Base-by-base conservation (phyloP, 768 basidiomycete species). In the Termitomyces bulborhizus region DNA sequence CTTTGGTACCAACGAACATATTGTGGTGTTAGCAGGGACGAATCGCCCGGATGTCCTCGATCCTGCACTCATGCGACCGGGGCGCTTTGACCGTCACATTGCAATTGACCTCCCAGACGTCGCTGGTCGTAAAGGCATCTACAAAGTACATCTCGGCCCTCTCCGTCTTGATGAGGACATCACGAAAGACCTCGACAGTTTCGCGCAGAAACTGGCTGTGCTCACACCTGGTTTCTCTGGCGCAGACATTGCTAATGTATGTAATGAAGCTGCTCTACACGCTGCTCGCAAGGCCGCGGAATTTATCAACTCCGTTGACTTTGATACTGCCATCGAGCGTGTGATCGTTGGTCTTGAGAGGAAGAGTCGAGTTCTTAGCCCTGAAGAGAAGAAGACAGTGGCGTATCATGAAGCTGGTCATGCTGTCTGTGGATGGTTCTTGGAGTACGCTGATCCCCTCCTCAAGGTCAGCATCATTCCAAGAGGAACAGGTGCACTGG, bases 351-450 rank as follows among this genome's bases (percentile, higher is more conserved):
- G 97, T 31, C 73, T 98, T 63, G 97, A 98, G 79, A 81, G 93
- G 67, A 99, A 98, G 81, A 93, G 88, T 60, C 78, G 95, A 55
- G 90, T 98, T 29, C 76, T 99, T 44, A 94, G 90, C 63, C 80
- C 85, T 24, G 93, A 97, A 63, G 97, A 99, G 80, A 99, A 99
- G 85, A 95, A 86, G 74, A 98, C 90, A 0, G 95, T 98, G 42
- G 97, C 97, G 7, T 98, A 98, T 69, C 97, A 99, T 66, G 97
- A 99, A 76, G 97, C 97, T 24, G 97, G 97, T 4, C 97, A 99
- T 70, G 97, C 97, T 21, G 87, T 98, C 44, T 95, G 92, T 65
- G 97, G 97, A 3, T 99, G 97, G 97, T 98, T 90, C 80, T 75
- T 99, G 62, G 93, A 98, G 71, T 92, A 95, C 60, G 97, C 97